Evolutionary conservation across 2,329 filamentous ascomycete genomes (phyloP), one percentile per base, ranked within the genome.

Genomic region (Epicoccum nigrum): DNA sequence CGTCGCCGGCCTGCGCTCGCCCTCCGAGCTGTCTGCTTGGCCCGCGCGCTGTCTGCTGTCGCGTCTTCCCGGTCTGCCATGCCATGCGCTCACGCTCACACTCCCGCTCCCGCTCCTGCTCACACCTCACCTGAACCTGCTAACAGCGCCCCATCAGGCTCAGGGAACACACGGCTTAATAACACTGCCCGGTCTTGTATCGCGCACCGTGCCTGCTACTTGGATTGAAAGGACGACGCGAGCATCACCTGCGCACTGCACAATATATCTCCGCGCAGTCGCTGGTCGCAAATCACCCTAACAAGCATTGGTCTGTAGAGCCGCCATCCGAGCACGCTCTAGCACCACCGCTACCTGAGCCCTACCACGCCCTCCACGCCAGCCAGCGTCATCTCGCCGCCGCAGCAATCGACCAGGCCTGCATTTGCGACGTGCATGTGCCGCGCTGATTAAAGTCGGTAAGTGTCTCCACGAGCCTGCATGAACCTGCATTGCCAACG

Each of bases 401-500:
- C 63, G 53, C 59, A 59, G 62, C 56, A 59, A 60, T 58, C 55
- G 39, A 50, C 55, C 41, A 42, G 48, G 55, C 55, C 59, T 58
- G 61, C 59, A 61, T 54, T 60, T 64, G 63, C 67, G 64, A 70
- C 63, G 68, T 66, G 66, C 60, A 67, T 63, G 58, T 65, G 60
- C 63, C 52, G 63, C 55, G 61, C 65, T 66, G 63, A 67, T 65
- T 65, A 61, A 66, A 70, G 56, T 67, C 59, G 70, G 70, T 73
- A 73, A 72, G 69, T 69, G 60, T 57, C 57, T 56, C 52, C 59
- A 45, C 46, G 44, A 59, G 58, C 67, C 56, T 73, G 72, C 73
- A 74, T 70, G 67, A 63, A 69, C 66, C 67, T 71, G 71, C 71
- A 74, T 67, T 73, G 73, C 70, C 73, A 75, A 55, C 73, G 67